Conservation (phyloP, 495 filamentous ascomycete genomes). For the Neurospora sp. region DNA sequence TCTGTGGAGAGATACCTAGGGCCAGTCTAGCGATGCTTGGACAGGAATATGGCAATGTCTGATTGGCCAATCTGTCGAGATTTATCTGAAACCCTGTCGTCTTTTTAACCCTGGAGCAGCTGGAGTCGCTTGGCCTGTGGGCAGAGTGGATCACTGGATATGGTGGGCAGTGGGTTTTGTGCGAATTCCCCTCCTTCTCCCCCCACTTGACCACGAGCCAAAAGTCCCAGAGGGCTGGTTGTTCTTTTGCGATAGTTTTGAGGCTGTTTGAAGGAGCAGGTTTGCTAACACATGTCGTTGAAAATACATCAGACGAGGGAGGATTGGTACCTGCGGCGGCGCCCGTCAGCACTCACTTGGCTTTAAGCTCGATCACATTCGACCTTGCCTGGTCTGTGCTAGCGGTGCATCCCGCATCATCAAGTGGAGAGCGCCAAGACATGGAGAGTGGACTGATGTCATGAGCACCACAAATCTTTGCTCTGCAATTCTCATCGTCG, state of each 20-base stretch:
- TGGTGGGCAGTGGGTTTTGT: not conserved
- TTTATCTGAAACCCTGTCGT: not conserved
- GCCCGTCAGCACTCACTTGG: not conserved
- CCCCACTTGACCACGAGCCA: not conserved
- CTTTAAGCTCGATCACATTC: not conserved
- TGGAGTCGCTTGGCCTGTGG: not conserved
- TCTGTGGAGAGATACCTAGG: not conserved
- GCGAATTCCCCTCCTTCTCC: not conserved
- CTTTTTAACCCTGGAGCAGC: not conserved
- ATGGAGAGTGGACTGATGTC: not conserved
- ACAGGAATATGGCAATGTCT: not conserved
- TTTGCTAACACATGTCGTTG: not conserved
- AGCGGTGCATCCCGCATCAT: not conserved
- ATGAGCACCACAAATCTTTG: not conserved
- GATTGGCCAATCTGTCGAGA: not conserved
- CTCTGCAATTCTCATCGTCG: not conserved
- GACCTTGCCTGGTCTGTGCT: not conserved
- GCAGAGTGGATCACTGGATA: not conserved
- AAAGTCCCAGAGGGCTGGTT: not conserved
- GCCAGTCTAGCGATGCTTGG: not conserved
- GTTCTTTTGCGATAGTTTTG: not conserved
- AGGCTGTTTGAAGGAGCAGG: not conserved
- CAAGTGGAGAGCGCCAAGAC: not conserved
- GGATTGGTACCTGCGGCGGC: not conserved
- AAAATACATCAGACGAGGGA: not conserved